Evolutionary conservation across 352 stramenopile species (phyloP).

Genomic region (Thraustochytrium striatum): DNA sequence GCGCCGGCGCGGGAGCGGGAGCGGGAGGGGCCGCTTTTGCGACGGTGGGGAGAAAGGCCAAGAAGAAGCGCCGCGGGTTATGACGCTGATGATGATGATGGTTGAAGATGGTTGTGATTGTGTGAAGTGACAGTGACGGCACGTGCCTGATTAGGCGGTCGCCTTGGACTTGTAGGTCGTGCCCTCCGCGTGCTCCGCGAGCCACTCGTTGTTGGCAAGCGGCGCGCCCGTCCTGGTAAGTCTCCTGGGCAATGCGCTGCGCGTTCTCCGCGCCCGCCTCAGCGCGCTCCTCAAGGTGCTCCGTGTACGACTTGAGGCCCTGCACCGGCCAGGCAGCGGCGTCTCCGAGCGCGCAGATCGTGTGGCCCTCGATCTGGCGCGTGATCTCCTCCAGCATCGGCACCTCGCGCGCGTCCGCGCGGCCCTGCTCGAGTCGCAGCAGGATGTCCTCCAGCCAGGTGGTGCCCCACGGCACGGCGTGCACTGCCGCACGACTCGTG

Average conservation of each 20-base stretch:
- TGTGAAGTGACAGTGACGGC: no score
- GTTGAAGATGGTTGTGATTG: no score
- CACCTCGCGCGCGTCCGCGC: constrained; percentile 96
- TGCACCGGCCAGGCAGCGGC: constrained; percentile 98
- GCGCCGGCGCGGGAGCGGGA: no score
- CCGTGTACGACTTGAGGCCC: constrained; percentile 95
- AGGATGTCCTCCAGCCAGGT: constrained; percentile 96
- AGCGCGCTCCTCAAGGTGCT: constrained; percentile 96
- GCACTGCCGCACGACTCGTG: constrained; percentile 99
- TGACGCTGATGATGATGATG: no score
- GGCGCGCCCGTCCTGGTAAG: constrained; percentile 85
- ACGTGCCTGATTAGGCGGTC: no score
- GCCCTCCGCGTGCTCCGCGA: constrained; percentile 82
- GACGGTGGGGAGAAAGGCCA: no score
- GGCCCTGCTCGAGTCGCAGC: constrained; percentile 93
- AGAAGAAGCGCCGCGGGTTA: no score
- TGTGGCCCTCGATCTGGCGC: constrained; percentile 98
- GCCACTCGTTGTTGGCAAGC: constrained; percentile 92
- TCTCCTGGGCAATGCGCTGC: constrained; percentile 83
- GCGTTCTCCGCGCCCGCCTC: constrained; percentile 70
- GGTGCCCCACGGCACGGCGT: constrained; percentile 95
- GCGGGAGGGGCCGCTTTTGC: no score
- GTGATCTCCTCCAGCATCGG: constrained; percentile 99
- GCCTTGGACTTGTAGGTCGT: constrained; percentile 67
- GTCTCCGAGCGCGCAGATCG: constrained; percentile 98